phyloP scores from a whole-genome alignment of 345 rosid species.

The Ailanthus altissimus region DNA sequence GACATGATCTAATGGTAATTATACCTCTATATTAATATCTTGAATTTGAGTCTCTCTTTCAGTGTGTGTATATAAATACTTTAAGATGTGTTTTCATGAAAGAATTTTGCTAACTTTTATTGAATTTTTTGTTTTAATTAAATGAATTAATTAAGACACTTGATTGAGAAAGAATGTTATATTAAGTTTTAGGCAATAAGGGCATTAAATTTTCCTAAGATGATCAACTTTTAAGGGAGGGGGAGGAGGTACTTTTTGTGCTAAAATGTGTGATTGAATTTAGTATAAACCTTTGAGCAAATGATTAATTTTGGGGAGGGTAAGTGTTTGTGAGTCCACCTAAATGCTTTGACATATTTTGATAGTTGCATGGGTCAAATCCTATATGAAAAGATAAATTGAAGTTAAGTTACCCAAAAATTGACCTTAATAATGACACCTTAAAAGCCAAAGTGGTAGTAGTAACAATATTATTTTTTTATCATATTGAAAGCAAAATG shows the following conservation, averaged over 20 bases:
- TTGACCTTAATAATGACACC: slow-evolving; percentile 12
- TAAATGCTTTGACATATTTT: neutral
- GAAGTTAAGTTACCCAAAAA: neutral
- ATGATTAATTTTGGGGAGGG: neutral
- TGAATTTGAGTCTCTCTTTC: no score
- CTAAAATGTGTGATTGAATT: neutral
- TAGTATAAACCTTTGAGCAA: neutral
- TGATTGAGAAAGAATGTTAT: neutral
- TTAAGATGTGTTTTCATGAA: no score
- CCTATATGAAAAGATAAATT: neutral
- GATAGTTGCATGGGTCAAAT: slow-evolving; percentile 8
- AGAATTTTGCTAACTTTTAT: neutral
- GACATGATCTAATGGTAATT: no score
- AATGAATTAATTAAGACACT: neutral
- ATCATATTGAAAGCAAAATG: slow-evolving; percentile 14
- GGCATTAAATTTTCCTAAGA: neutral
- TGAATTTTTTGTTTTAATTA: neutral
- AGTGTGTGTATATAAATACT: no score
- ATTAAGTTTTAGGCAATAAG: neutral
- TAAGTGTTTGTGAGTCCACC: slow-evolving; percentile 8
- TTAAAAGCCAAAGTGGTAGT: neutral
- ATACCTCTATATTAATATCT: no score
- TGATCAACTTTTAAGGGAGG: neutral
- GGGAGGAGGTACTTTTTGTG: neutral
- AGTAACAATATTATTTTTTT: neutral